These are phyloP conservation scores for Sphaerostilbella broomeana DNA, from an alignment of 2,329 filamentous ascomycete genomes.

Conservation along the genomic window DNA sequence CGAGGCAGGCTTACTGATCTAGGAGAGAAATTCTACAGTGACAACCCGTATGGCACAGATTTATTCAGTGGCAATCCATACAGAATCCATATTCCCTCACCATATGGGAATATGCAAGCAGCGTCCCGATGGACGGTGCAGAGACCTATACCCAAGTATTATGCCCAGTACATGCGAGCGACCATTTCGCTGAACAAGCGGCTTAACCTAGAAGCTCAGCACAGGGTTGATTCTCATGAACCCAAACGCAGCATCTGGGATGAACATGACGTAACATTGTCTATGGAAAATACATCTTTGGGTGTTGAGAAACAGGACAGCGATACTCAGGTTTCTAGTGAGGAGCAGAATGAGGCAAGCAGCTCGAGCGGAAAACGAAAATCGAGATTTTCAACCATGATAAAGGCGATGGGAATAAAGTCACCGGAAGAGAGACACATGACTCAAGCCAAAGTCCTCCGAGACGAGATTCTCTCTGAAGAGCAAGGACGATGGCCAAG, in stretches of 20 bases:
- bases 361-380: no score
- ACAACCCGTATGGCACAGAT: no score
- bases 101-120: constrained; percentile 9
- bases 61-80: constrained; percentile 14
- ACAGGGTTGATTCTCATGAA: constrained; percentile 9
- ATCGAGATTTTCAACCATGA: constrained; percentile 28
- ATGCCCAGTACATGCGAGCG: constrained; percentile 9
- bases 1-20: not conserved
- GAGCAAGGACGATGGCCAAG: constrained; percentile 39
- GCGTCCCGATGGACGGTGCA: no score
- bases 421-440: constrained; percentile 27
- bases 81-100: constrained; percentile 10
- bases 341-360: no score
- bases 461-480: constrained; percentile 33
- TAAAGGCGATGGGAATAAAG: constrained; percentile 33
- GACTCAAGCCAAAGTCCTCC: constrained; percentile 18
- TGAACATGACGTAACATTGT: no score
- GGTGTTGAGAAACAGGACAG: no score
- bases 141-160: constrained; percentile 3
- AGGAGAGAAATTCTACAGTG: constrained; percentile 29
- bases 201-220: constrained; percentile 12
- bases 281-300: no score
- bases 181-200: constrained; percentile 11
- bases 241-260: constrained; percentile 12
- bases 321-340: no score